Percentiles rank a stretch among this genome's conserved stretches.
Conservation (phyloP, 306 rosid species). For the Albizia julibrissin region DNA sequence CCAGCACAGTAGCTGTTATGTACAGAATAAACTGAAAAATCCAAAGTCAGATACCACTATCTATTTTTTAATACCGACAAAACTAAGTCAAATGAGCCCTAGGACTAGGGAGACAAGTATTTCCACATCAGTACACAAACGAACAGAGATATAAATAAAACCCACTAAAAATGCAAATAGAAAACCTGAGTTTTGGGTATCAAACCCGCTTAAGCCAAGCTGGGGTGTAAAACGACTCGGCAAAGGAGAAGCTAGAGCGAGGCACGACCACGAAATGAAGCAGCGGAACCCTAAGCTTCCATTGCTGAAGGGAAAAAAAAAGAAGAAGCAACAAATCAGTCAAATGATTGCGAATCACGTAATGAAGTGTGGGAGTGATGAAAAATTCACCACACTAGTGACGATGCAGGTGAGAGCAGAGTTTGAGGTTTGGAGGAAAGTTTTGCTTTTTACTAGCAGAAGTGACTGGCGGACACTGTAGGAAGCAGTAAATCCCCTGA, state of each 20-base stretch:
- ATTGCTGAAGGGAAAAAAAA: not conserved
- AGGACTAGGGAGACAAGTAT: not conserved
- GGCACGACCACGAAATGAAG: not conserved
- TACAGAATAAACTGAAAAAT: not conserved
- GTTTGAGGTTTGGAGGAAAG: not conserved
- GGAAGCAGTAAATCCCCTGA: not conserved
- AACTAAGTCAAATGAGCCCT: slow-evolving; percentile 23
- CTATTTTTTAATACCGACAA: slow-evolving; percentile 3
- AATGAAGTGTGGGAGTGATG: not conserved
- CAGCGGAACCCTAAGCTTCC: slow-evolving; percentile 13
- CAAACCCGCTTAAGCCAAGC: not conserved
- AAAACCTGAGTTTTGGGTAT: not conserved
- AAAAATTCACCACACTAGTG: not conserved
- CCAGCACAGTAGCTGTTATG: slow-evolving; percentile 7
- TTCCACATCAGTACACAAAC: not conserved
- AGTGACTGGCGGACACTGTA: not conserved
- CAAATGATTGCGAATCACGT: not conserved
- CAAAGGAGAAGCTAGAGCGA: not conserved
- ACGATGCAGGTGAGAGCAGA: not conserved
- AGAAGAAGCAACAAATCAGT: not conserved
- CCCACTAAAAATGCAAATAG: not conserved
- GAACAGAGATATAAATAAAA: not conserved
- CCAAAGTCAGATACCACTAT: not conserved
- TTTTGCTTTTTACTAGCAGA: not conserved
- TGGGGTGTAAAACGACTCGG: not conserved